Percentiles rank a stretch among this genome's conserved stretches.
These are phyloP conservation scores for Phaffomyces antillensis DNA, from an alignment of 805 yeast genomes.

Conservation along the genomic window DNA sequence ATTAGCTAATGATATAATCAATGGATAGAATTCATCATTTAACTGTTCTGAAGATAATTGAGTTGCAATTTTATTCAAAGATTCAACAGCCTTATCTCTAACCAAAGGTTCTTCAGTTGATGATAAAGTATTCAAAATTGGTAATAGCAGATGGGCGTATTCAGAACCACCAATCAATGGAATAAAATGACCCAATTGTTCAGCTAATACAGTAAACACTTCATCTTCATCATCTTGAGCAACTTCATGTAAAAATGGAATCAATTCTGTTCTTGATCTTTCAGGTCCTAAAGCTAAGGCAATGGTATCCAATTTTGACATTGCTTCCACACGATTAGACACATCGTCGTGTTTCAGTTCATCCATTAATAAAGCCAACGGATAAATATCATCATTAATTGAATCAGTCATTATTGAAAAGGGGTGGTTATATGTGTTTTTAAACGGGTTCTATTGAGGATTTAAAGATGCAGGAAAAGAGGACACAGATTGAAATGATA, in stretches of 20 bases:
- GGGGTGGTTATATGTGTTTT: neutral
- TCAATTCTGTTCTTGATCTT: conserved; percentile 79
- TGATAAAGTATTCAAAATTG: conserved; percentile 70
- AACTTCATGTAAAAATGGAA: conserved; percentile 80
- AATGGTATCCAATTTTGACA: conserved; percentile 89
- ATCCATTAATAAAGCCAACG: conserved; percentile 93
- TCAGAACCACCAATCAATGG: conserved; percentile 84
- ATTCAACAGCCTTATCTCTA: conserved; percentile 87
- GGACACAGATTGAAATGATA: too few species aligned
- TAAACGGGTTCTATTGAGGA: too few species aligned
- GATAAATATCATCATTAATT: conserved; percentile 53
- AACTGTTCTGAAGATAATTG: conserved; percentile 60
- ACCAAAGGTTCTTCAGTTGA: conserved; percentile 95
- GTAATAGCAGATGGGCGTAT: conserved; percentile 50
- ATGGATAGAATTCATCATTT: conserved; percentile 59
- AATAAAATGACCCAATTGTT: conserved; percentile 79
- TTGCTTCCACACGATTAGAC: conserved; percentile 86
- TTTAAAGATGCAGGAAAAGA: too few species aligned
- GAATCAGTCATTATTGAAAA: conserved; percentile 6
- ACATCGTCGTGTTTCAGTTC: conserved; percentile 96
- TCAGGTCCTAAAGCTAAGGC: conserved; percentile 94
- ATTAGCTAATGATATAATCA: conserved; percentile 69
- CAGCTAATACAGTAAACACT: conserved; percentile 88
- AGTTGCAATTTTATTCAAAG: conserved; percentile 64
- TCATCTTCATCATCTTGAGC: conserved; percentile 98